Evolutionary conservation across 1,284 basidiomycete species (phyloP), one percentile per base, ranked within the genome.

Genomic region (Cryptococcus sp.): DNA sequence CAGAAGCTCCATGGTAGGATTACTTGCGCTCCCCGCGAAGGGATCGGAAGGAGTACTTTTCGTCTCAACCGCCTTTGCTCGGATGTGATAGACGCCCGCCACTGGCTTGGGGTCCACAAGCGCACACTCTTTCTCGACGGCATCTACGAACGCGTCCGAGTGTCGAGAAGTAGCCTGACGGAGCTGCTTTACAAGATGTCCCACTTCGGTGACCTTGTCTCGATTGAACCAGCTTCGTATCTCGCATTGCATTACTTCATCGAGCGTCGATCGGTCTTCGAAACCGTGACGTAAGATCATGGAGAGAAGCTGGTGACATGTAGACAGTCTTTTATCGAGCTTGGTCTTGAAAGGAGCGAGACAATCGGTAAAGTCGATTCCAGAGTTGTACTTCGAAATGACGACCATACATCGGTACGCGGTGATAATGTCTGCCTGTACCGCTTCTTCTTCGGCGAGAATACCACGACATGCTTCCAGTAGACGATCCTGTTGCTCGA

Each of bases 211-310:
- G 24, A 82, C 72, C 55, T 83, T 84, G 46, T 82, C 83, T 36
- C 88, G 83, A 7, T 81, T 77, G 61, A 91, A 83, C 75, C 85
- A 88, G 4, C 84, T 82, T 63, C 82, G 85, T 62, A 98, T 80
- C 61, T 92, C 88, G 55, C 87, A 84, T 22, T 82, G 81, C 84
- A 98, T 93, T 55, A 88, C 81, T 5, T 79, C 77, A 50, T 83
- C 81, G 28, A 98, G 72, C 1, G 82, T 82, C 5, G 76, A 67
- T 4, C 79, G 67, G 59, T 92, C 87, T 74, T 99, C 96, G 48
- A 94, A 83, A 49, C 91, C 77, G 70, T 98, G 94, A 2, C 96
- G 87, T 18, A 97, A 78, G 52, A 98, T 86, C 65, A 89, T 88
- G 19, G 86, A 84, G 45, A 91, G 82, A 69, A 92, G 88, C 0